These are phyloP conservation scores for Beverwykella pulmonaria DNA, from an alignment of 495 filamentous ascomycete species.

Conservation along the genomic window DNA sequence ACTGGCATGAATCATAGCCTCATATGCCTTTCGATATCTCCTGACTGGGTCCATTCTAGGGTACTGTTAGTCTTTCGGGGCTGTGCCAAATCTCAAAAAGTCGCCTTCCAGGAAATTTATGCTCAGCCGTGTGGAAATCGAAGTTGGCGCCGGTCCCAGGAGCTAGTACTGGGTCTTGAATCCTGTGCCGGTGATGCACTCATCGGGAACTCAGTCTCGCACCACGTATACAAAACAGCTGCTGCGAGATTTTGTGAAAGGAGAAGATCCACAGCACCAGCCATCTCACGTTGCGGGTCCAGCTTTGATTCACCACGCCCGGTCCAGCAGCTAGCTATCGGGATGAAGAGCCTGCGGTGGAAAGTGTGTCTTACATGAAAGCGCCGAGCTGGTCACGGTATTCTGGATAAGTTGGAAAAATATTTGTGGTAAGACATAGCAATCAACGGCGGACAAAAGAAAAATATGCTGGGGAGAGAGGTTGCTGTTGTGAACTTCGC, in stretches of 20 bases:
- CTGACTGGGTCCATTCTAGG: slow-evolving; percentile 34
- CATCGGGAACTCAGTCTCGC: background rate
- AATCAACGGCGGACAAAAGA: no score
- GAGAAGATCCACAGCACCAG: slow-evolving; percentile 3
- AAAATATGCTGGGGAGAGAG: background rate
- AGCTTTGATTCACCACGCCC: slow-evolving; percentile 9
- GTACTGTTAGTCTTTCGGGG: slow-evolving; percentile 10
- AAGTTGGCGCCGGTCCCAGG: background rate
- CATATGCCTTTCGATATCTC: slow-evolving; percentile 35
- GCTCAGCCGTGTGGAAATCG: slow-evolving; percentile 11
- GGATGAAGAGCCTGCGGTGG: background rate
- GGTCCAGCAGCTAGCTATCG: background rate
- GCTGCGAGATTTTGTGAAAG: background rate
- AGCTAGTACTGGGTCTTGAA: slow-evolving; percentile 2
- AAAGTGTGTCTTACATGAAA: slow-evolving; percentile 12
- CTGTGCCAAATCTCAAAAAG: background rate
- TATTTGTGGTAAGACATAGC: background rate
- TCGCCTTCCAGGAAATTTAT: background rate
- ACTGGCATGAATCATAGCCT: slow-evolving; percentile 35
- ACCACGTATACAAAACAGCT: background rate
- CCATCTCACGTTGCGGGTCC: slow-evolving; percentile 3
- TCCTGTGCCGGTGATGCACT: background rate
- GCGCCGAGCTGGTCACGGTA: background rate
- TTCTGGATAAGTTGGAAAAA: background rate
- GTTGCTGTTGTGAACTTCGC: background rate